These are phyloP conservation scores for Aplosporella prunicola DNA, from an alignment of 2,329 filamentous ascomycete genomes.

Conservation along the genomic window DNA sequence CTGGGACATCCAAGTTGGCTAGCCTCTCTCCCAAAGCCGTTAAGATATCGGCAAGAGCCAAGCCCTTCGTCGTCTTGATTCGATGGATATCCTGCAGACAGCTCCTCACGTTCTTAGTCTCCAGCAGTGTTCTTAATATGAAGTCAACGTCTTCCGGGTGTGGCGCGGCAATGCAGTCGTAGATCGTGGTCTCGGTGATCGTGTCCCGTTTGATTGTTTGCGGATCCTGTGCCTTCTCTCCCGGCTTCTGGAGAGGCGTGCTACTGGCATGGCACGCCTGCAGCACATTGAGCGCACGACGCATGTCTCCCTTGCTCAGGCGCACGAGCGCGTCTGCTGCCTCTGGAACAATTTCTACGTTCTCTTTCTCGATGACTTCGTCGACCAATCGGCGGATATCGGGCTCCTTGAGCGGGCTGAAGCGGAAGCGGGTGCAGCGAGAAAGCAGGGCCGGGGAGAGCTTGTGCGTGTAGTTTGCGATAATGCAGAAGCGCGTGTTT, in stretches of 20 bases:
- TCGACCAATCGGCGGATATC: slow-evolving; percentile 83
- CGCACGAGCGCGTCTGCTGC: slow-evolving; percentile 76
- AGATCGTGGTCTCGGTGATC: slow-evolving; percentile 87
- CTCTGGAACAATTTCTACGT: slow-evolving; percentile 70
- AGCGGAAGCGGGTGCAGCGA: slow-evolving; percentile 87
- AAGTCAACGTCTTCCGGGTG: slow-evolving; percentile 79
- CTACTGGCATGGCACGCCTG: slow-evolving; percentile 95
- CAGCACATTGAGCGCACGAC: slow-evolving; percentile 84
- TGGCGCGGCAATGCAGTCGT: slow-evolving; percentile 93
- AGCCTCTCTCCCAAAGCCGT: slow-evolving; percentile 78
- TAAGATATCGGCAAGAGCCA: slow-evolving; percentile 89
- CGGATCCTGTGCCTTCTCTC: slow-evolving; percentile 35
- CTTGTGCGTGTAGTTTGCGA: slow-evolving; percentile 98
- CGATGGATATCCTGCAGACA: slow-evolving; percentile 82
- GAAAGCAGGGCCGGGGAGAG: slow-evolving; percentile 87
- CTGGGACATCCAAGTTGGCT: slow-evolving; percentile 68
- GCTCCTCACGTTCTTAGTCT: slow-evolving; percentile 77
- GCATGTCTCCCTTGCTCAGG: slow-evolving; percentile 92
- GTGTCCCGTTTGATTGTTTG: slow-evolving; percentile 65
- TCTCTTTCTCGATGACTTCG: slow-evolving; percentile 79
- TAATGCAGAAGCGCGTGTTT: slow-evolving; percentile 96
- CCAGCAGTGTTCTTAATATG: slow-evolving; percentile 75
- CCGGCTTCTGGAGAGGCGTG: slow-evolving; percentile 45
- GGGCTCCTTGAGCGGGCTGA: slow-evolving; percentile 80
- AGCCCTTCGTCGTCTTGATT: slow-evolving; percentile 73